Conservation (phyloP, 2,329 filamentous ascomycete species). For the Amauroascus verrucosus region DNA sequence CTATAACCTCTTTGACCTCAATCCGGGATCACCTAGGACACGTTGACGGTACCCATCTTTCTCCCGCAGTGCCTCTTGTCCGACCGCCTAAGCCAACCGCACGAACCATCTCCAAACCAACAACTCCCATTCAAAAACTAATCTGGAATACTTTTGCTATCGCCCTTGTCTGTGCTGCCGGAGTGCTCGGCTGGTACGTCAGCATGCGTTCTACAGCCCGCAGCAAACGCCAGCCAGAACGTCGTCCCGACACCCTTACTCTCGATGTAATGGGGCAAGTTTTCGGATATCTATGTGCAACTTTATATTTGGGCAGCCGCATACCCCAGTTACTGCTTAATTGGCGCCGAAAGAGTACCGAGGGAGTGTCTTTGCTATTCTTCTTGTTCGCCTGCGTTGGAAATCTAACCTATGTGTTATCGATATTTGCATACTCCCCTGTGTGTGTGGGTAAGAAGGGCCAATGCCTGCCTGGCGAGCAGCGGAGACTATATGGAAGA, state of each 20-base stretch:
- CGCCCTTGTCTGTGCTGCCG: constrained; percentile 71
- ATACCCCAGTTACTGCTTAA: constrained; percentile 87
- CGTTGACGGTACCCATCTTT: constrained; percentile 58
- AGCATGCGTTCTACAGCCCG: constrained; percentile 41
- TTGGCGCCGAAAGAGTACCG: constrained; percentile 81
- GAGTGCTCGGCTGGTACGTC: constrained; percentile 77
- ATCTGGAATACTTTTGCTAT: constrained; percentile 68
- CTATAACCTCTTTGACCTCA: constrained; percentile 22
- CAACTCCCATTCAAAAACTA: constrained; percentile 36
- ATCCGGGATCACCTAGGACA: constrained; percentile 43
- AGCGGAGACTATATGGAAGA: constrained; percentile 55
- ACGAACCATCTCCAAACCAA: constrained; percentile 19
- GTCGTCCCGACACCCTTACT: constrained; percentile 40
- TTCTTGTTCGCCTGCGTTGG: constrained; percentile 95
- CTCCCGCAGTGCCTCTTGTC: constrained; percentile 71
- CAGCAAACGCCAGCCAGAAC: constrained; percentile 21
- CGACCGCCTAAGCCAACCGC: constrained; percentile 34
- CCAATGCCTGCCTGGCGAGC: constrained; percentile 57
- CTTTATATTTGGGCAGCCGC: constrained; percentile 78
- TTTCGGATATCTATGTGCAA: constrained; percentile 86
- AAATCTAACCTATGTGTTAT: constrained; percentile 85
- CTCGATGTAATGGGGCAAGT: constrained; percentile 76
- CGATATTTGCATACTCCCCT: constrained; percentile 82
- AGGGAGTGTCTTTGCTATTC: constrained; percentile 87
- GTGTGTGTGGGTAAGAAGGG: constrained; percentile 42